Conservation (phyloP, 345 rosid genomes). For the Cardamine resedifolia region DNA sequence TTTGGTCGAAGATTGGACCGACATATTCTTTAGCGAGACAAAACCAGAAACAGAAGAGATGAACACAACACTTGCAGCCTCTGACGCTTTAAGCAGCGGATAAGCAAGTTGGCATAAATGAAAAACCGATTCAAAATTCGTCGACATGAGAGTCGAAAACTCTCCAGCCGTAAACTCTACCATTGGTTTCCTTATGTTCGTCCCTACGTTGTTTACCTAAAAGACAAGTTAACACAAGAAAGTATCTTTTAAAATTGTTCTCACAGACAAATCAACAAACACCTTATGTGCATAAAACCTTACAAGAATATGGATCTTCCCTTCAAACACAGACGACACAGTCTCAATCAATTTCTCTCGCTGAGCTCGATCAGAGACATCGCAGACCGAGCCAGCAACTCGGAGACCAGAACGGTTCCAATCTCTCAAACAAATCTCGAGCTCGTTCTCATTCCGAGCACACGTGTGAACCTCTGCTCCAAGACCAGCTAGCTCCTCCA, state of each 20-base stretch:
- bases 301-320: constrained; percentile 68
- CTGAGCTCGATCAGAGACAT: constrained; percentile 51
- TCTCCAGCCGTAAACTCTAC: constrained; percentile 58
- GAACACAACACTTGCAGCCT: constrained; percentile 60
- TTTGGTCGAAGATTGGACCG: constrained; percentile 77
- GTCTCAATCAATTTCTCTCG: constrained; percentile 48
- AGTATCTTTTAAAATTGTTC: constrained; percentile 2
- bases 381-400: constrained; percentile 63
- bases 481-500: constrained; percentile 63
- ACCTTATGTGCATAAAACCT: constrained; percentile 25
- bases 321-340: constrained; percentile 44
- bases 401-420: constrained; percentile 48
- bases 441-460: constrained; percentile 56
- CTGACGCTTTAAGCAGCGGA: constrained; percentile 63
- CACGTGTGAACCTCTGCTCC: constrained; percentile 81
- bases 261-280: constrained; percentile 41
- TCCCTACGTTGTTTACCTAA: constrained; percentile 80
- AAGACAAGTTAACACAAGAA: no score
- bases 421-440: constrained; percentile 43
- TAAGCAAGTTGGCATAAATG: constrained; percentile 70
- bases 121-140: constrained; percentile 77
- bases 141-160: constrained; percentile 55
- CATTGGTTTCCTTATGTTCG: constrained; percentile 66
- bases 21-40: constrained; percentile 68
- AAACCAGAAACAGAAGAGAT: constrained; percentile 75